Evolutionary conservation across 2,329 filamentous ascomycete species (phyloP).

Genomic region (Colletotrichum sp.): DNA sequence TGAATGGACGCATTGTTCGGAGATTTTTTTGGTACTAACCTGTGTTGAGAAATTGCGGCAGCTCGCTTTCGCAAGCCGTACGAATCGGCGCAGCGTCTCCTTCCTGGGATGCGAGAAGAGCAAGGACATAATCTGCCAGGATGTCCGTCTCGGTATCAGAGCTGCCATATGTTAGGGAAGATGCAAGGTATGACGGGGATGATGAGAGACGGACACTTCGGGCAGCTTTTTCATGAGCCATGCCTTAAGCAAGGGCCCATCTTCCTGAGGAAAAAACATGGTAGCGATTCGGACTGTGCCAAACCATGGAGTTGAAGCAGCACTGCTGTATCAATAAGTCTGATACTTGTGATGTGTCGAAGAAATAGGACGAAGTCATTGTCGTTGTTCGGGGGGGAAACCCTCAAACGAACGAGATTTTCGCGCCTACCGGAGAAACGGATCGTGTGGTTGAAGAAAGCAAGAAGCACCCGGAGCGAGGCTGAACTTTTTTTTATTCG

Average conservation of each 20-base stretch:
- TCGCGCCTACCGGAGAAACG: neutral
- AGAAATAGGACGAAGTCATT: conserved; percentile 3
- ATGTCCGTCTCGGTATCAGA: conserved; percentile 83
- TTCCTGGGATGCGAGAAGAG: conserved; percentile 71
- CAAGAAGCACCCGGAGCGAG: neutral
- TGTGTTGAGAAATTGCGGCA: conserved; percentile 77
- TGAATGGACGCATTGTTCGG: neutral
- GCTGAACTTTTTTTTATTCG: conserved; percentile 15
- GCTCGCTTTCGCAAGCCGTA: conserved; percentile 72
- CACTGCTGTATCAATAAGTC: conserved; percentile 10
- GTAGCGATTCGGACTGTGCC: conserved; percentile 22
- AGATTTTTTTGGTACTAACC: conserved; percentile 43
- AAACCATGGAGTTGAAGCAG: neutral
- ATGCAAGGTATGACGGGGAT: neutral
- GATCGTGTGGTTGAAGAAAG: neutral
- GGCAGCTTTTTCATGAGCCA: conserved; percentile 70
- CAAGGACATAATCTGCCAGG: conserved; percentile 84
- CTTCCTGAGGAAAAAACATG: conserved; percentile 69
- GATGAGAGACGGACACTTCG: conserved; percentile 16
- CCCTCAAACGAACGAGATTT: conserved; percentile 12
- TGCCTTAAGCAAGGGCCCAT: conserved; percentile 69
- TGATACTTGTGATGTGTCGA: conserved; percentile 9
- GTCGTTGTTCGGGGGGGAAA: conserved; percentile 4
- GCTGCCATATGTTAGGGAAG: conserved; percentile 43
- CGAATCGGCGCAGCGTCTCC: conserved; percentile 69